Base-by-base conservation (phyloP, 2,329 filamentous ascomycete species). In the Paraconiothyrium brasiliense region DNA sequence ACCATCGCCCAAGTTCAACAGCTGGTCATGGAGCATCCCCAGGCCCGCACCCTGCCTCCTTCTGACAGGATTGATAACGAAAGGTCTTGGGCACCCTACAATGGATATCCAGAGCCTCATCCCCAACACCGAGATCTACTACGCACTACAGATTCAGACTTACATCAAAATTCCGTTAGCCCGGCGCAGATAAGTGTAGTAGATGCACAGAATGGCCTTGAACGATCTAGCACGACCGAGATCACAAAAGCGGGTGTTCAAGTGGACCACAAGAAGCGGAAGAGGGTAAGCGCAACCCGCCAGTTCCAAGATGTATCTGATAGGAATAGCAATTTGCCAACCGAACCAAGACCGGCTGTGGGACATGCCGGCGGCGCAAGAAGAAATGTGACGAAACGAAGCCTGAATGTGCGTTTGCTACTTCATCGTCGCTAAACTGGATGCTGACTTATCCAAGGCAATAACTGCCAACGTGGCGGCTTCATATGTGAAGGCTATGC, bases 331-430 rank as follows among this genome's bases (percentile, higher is more conserved):
- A 92, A 73, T 98, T 97, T 74, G 97, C 93, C 81, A 97, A 97
- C 78, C 87, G 94, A 61, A 97, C 94, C 22, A 98, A 98, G 81
- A 97, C 94, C 10, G 93, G 94, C 35, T 98, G 94, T 78, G 88
- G 97, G 80, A 98, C 94, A 6, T 98, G 94, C 77, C 87, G 94
- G 62, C 88, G 88, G 75, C 87, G 94, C 61, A 98, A 98, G 86
- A 98, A 98, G 88, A 98, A 98, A 81, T 98, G 95, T 75, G 94
- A 98, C 76, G 95, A 98, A 82, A 87, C 87, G 57, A 96, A 97
- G 78, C 95, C 95, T 30, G 89, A 93, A 78, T 98, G 95, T 96
- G 84, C 84, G 91, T 64, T 24, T 9, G 39, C 84, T 81, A 14
- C 11, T 43, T 14, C 16, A 24, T 16, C 32, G 54, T 27, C 3